A percentile compares a stretch with the other conserved stretches of the same genome.
phyloP scores from a whole-genome alignment of 2,329 filamentous ascomycete species.

The Graphilbum fragrans region DNA sequence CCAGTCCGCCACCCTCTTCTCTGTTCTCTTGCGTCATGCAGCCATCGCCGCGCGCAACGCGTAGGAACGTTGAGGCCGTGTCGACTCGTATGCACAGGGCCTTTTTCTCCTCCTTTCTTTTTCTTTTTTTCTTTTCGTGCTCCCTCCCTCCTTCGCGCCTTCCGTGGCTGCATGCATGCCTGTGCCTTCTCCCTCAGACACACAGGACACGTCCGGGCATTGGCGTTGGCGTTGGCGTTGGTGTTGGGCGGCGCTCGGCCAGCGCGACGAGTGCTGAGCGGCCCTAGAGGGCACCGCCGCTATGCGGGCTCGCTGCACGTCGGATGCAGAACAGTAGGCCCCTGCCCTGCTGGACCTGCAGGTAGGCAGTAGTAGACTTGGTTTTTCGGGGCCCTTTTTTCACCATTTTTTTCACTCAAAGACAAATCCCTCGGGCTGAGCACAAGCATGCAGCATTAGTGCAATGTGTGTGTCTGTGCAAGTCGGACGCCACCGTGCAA shows the following conservation, averaged over 20 bases:
- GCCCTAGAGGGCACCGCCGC: not conserved
- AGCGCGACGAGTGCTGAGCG: not conserved
- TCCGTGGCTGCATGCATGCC: not conserved
- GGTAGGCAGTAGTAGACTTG: not conserved
- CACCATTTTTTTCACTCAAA: not conserved
- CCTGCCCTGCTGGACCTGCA: not conserved
- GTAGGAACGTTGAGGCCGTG: too few species aligned
- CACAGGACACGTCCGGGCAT: not conserved
- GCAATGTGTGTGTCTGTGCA: not conserved
- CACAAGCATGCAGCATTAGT: not conserved
- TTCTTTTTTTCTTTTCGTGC: too few species aligned
- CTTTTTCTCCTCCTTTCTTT: too few species aligned
- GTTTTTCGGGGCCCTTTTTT: not conserved
- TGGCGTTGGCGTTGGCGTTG: too few species aligned
- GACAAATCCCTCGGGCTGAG: not conserved
- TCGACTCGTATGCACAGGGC: too few species aligned
- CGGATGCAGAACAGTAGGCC: not conserved
- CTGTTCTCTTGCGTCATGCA: too few species aligned
- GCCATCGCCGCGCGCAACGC: too few species aligned
- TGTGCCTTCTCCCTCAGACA: not conserved
- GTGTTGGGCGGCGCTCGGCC: too few species aligned
- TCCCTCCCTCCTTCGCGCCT: too few species aligned
- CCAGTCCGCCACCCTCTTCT: too few species aligned
- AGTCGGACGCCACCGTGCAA: not conserved
- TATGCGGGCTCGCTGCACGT: not conserved